Evolutionary conservation across 768 basidiomycete species (phyloP).

Genomic region (Mycena chlorophos): DNA sequence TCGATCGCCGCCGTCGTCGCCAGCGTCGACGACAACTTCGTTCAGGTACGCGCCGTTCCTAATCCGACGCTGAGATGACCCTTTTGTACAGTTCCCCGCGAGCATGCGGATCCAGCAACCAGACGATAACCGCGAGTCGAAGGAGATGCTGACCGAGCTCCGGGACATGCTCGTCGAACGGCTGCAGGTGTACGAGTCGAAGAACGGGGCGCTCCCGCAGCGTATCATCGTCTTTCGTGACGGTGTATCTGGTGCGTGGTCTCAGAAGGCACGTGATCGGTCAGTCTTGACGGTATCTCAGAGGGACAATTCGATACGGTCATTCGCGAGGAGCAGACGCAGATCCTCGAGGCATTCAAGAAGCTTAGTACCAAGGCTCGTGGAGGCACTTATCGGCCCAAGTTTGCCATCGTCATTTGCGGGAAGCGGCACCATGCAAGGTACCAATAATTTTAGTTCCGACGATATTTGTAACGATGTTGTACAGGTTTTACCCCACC

Average conservation of each 20-base stretch:
- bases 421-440: constrained; percentile 75
- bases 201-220: constrained; percentile 59
- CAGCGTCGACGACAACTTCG: constrained; percentile 66
- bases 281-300: neutral
- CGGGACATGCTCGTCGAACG: constrained; percentile 71
- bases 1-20: constrained; percentile 85
- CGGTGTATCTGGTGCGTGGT: constrained; percentile 71
- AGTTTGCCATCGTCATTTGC: constrained; percentile 73
- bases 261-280: neutral
- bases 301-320: constrained; percentile 76
- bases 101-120: constrained; percentile 64
- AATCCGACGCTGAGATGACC: neutral
- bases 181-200: constrained; percentile 54
- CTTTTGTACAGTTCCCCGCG: constrained; percentile 59
- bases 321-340: constrained; percentile 57
- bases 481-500: constrained; percentile 56
- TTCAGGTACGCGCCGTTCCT: constrained; percentile 30
- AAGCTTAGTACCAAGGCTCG: constrained; percentile 44
- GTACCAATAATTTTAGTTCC: constrained; percentile 29
- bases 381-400: constrained; percentile 52
- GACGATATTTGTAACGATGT: neutral
- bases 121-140: constrained; percentile 24
- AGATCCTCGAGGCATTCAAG: constrained; percentile 62
- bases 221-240: constrained; percentile 76
- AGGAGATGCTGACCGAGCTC: constrained; percentile 70